Conservation (phyloP, 371 early-diverging fungal species). For the Gilbertella persicaria region DNA sequence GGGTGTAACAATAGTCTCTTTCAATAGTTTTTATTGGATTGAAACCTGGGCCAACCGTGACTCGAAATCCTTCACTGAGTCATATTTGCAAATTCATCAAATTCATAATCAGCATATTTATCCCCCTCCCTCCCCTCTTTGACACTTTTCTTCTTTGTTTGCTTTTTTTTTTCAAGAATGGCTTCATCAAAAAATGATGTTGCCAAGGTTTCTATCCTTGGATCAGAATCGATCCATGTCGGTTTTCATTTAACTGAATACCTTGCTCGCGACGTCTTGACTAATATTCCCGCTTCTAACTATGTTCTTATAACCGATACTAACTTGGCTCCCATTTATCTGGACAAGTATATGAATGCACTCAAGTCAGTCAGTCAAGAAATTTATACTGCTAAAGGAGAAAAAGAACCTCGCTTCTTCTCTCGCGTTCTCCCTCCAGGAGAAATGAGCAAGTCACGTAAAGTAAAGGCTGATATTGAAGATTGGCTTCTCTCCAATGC, state of each 20-base stretch:
- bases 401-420: slow-evolving; percentile 66
- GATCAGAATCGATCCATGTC: slow-evolving; percentile 82
- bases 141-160: background rate
- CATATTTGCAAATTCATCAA: background rate
- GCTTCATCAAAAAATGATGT: slow-evolving; percentile 39
- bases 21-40: too few relatives aligned
- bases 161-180: slow-evolving; percentile 1
- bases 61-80: background rate
- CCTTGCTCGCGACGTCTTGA: slow-evolving; percentile 75
- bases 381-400: slow-evolving; percentile 18
- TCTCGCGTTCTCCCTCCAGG: slow-evolving; percentile 87
- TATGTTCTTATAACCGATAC: slow-evolving; percentile 91
- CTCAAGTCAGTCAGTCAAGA: slow-evolving; percentile 44
- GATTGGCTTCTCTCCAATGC: slow-evolving; percentile 86
- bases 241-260: slow-evolving; percentile 82
- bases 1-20: too few relatives aligned
- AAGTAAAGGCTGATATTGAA: slow-evolving; percentile 86
- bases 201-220: slow-evolving; percentile 81
- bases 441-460: slow-evolving; percentile 88
- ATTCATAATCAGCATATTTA: background rate
- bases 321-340: slow-evolving; percentile 81
- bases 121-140: background rate
- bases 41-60: background rate
- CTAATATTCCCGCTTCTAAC: slow-evolving; percentile 75
- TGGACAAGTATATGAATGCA: slow-evolving; percentile 52